These are phyloP conservation scores for Seminavis robusta DNA, from an alignment of 108 stramenopile species.

Conservation along the genomic window DNA sequence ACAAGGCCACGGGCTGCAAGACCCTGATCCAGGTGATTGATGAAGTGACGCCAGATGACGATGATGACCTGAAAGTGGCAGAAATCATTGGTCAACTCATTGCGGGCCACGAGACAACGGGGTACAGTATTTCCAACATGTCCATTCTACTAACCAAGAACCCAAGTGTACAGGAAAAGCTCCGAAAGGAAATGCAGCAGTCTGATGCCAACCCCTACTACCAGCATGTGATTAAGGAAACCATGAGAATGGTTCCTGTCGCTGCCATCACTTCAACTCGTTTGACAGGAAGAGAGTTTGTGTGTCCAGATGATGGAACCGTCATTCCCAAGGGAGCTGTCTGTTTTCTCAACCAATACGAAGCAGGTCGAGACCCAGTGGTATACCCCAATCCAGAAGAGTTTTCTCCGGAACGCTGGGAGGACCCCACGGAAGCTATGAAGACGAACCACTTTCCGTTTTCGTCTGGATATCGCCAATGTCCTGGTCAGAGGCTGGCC, in stretches of 20 bases:
- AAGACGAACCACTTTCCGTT: conserved; percentile 13
- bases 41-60: neutral
- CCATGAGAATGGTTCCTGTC: conserved; percentile 19
- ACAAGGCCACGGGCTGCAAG: neutral
- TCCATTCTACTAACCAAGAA: conserved; percentile 20
- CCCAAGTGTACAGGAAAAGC: neutral
- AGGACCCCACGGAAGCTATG: conserved; percentile 25
- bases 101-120: conserved; percentile 29
- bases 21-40: conserved; percentile 13
- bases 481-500: conserved; percentile 26
- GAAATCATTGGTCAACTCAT: conserved; percentile 18
- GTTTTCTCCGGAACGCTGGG: conserved; percentile 29
- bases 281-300: conserved; percentile 13
- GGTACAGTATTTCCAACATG: conserved; percentile 12
- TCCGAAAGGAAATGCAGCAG: neutral
- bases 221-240: conserved; percentile 21
- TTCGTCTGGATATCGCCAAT: conserved; percentile 14
- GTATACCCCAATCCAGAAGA: conserved; percentile 15
- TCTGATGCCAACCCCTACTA: neutral
- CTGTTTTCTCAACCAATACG: neutral
- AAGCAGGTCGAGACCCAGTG: conserved; percentile 5
- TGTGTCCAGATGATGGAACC: neutral
- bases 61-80: neutral
- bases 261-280: conserved; percentile 7
- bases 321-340: conserved; percentile 20